phyloP scores from a whole-genome alignment of 306 rosid species.

The Pyrus betulifolia region DNA sequence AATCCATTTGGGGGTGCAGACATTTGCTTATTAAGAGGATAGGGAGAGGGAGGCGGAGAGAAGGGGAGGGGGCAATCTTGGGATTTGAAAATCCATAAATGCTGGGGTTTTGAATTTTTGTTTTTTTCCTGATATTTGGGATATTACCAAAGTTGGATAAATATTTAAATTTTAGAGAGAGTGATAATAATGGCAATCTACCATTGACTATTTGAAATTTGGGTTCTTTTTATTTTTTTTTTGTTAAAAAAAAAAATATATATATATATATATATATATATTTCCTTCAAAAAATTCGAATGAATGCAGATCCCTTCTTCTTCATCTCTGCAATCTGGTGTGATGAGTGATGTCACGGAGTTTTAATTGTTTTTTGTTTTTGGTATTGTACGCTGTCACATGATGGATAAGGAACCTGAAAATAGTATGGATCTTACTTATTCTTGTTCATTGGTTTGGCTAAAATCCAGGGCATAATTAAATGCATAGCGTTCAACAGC shows the following conservation, averaged over 20 bases:
- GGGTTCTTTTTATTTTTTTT: too few relatives aligned
- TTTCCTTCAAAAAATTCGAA: background rate
- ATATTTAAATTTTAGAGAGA: background rate
- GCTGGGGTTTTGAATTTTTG: slow-evolving; percentile 5
- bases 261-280: too few relatives aligned
- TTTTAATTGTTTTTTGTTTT: background rate
- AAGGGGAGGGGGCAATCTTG: slow-evolving; percentile 10
- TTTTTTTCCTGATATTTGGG: slow-evolving; percentile 16
- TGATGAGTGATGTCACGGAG: background rate
- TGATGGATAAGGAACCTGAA: background rate
- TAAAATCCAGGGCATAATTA: background rate
- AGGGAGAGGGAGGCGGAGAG: background rate
- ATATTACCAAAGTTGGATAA: background rate
- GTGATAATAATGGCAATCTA: background rate
- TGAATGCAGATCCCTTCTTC: background rate
- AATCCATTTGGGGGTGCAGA: slow-evolving; percentile 17
- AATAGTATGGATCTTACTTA: background rate
- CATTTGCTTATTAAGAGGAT: slow-evolving; percentile 6
- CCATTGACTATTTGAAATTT: background rate
- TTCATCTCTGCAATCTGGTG: too few relatives aligned
- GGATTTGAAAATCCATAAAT: slow-evolving; percentile 33
- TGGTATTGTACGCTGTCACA: background rate
- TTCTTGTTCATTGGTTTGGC: background rate
- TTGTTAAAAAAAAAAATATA: too few relatives aligned
- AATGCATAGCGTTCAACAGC: background rate